Percentiles rank a stretch among this genome's conserved stretches.
Conservation (phyloP, 345 rosid species). For the Pugionium cornutum region DNA sequence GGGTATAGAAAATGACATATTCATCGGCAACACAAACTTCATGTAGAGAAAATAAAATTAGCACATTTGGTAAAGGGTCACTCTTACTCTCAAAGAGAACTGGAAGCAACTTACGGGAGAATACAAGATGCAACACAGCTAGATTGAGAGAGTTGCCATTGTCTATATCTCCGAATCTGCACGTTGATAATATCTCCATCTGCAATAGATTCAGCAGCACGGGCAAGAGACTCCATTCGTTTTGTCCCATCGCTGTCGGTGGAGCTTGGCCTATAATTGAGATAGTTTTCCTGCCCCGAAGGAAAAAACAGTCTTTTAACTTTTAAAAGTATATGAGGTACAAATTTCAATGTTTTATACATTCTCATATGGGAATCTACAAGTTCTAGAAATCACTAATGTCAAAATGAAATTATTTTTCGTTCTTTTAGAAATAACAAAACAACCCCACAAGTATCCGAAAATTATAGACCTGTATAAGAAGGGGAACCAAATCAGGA, state of each 20-base stretch:
- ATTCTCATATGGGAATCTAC: constrained; percentile 22
- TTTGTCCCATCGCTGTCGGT: constrained; percentile 72
- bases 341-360: constrained; percentile 11
- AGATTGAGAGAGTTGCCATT: constrained; percentile 91
- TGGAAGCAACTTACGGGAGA: constrained; percentile 71
- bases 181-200: constrained; percentile 92
- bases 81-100: constrained; percentile 8
- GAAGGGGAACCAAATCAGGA: constrained; percentile 88
- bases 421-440: neutral
- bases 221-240: constrained; percentile 75
- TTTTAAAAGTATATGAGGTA: neutral
- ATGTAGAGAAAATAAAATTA: constrained; percentile 11
- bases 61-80: constrained; percentile 10
- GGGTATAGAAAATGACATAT: constrained; percentile 5
- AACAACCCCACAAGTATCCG: constrained; percentile 8
- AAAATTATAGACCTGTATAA: constrained; percentile 67
- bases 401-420: neutral
- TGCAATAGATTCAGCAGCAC: constrained; percentile 90
- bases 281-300: constrained; percentile 81
- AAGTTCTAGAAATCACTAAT: constrained; percentile 20
- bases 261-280: constrained; percentile 80
- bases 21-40: constrained; percentile 19
- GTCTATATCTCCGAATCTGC: constrained; percentile 91
- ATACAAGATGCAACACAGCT: constrained; percentile 76
- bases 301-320: constrained; percentile 1